Conservation (phyloP, 768 basidiomycete genomes). For the Mycena capillaripes region DNA sequence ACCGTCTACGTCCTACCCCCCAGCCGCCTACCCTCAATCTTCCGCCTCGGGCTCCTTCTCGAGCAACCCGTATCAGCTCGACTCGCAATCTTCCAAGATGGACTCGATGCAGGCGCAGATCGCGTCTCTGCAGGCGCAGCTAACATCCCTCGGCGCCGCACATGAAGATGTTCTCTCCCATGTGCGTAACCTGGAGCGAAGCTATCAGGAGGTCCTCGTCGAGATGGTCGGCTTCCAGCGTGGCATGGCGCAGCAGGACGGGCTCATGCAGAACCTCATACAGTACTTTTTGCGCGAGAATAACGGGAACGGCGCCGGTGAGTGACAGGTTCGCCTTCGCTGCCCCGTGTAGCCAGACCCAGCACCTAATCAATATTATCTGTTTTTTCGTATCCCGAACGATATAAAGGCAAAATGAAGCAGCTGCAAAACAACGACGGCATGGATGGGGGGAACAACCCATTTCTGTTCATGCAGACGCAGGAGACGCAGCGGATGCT, state of each 20-base stretch:
- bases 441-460: conserved; percentile 35
- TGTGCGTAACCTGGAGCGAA: conserved; percentile 69
- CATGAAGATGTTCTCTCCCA: conserved; percentile 68
- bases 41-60: conserved; percentile 45
- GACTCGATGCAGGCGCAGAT: conserved; percentile 52
- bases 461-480: conserved; percentile 69
- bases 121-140: conserved; percentile 47
- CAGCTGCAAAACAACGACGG: conserved; percentile 23
- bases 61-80: conserved; percentile 46
- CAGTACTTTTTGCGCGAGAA: conserved; percentile 84
- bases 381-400: conserved; percentile 26
- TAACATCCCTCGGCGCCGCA: conserved; percentile 60
- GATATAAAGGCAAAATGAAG: conserved; percentile 37
- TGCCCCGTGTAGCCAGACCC: conserved; percentile 23
- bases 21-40: conserved; percentile 42
- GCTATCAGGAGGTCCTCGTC: conserved; percentile 76
- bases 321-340: conserved; percentile 37
- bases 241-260: conserved; percentile 88
- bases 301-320: conserved; percentile 47
- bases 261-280: conserved; percentile 84
- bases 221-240: conserved; percentile 83
- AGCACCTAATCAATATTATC: conserved; percentile 32
- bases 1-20: conserved; percentile 43
- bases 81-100: conserved; percentile 45
- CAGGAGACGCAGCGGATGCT: conserved; percentile 67